A percentile compares a stretch with the other conserved stretches of the same genome.
Evolutionary conservation across 805 yeast species (phyloP).

Genomic region (Aciculoconidium aculeatum): DNA sequence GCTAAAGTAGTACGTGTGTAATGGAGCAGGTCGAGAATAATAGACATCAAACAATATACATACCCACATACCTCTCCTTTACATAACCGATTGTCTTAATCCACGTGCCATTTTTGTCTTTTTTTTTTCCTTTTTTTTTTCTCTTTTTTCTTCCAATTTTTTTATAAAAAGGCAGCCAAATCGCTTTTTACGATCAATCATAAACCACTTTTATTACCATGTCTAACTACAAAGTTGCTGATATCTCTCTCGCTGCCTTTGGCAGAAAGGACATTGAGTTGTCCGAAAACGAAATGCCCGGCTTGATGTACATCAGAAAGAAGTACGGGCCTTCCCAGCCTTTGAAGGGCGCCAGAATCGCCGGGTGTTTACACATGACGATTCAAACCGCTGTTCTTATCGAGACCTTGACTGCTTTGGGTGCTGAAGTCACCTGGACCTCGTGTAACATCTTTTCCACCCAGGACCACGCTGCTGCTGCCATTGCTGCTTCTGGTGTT

Average conservation of each 20-base stretch:
- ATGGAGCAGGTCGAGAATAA: too few relatives aligned
- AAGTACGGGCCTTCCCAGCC: conserved; percentile 91
- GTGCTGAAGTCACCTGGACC: conserved; percentile 99
- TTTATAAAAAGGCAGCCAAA: too few relatives aligned
- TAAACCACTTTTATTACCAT: conserved; percentile 11
- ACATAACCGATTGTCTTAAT: too few relatives aligned
- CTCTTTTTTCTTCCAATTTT: conserved; percentile 4
- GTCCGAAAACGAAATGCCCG: conserved; percentile 99
- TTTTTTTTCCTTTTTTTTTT: conserved; percentile 3
- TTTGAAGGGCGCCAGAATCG: conserved; percentile 96
- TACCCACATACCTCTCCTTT: too few relatives aligned
- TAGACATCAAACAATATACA: too few relatives aligned
- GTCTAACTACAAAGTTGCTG: conserved; percentile 89
- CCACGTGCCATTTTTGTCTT: conserved; percentile 3
- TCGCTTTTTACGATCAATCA: too few relatives aligned
- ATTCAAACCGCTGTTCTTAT: conserved; percentile 98
- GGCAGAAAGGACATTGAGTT: conserved; percentile 99
- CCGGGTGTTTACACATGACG: conserved; percentile 99
- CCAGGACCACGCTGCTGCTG: conserved; percentile 99
- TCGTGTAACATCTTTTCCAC: conserved; percentile 99
- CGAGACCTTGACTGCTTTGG: conserved; percentile 93
- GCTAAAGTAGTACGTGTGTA: too few relatives aligned
- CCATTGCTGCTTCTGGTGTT: conserved; percentile 98
- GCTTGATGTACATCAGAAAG: conserved; percentile 95
- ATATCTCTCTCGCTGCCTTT: conserved; percentile 96